Evolutionary conservation across 2,329 filamentous ascomycete species (phyloP), one percentile per base, ranked within the genome.

Genomic region (Parasarocladium wereldwijsianum): DNA sequence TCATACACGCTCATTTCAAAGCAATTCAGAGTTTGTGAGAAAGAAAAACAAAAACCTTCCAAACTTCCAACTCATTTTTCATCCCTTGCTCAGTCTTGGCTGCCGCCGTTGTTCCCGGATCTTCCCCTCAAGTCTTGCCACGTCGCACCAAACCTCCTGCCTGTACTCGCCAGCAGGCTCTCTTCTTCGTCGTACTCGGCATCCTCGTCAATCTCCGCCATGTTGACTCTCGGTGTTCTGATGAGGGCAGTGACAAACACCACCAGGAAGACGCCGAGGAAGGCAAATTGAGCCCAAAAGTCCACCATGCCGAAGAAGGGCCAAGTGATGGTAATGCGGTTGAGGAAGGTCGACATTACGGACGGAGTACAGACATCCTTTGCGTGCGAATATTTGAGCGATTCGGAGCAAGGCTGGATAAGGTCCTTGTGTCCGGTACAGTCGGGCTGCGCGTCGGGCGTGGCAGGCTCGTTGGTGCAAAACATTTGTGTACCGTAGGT

Each of bases 231-330:
- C 0, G 87, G 86, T 2, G 84, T 75, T 24, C 79, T 74, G 64
- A 96, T 77, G 0, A 94, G 57, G 3, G 80, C 73, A 1, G 81
- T 79, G 14, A 84, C 35, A 42, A 93, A 81, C 9, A 93, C 76
- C 32, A 93, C 56, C 8, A 93, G 52, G 52, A 93, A 94, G 13
- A 94, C 64, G 19, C 55, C 78, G 24, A 98, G 56, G 57, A 98
- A 96, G 9, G 69, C 80, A 47, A 94, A 96, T 45, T 98, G 90
- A 0, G 85, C 82, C 85, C 86, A 98, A 53, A 96, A 98, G 41
- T 83, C 70, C n/a, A 96, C 60, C 8, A 78, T 74, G 8, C 90
- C 90, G 46, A 98, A 93, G 49, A 94, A 84, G 5, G 90, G 86
- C 66, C 90, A 98, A 49, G 92, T 93, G 46, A 93, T 70, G 14